Evolutionary conservation across 2,329 filamentous ascomycete genomes (phyloP), one percentile per base, ranked within the genome.

Genomic region (Neonectria coccinea): DNA sequence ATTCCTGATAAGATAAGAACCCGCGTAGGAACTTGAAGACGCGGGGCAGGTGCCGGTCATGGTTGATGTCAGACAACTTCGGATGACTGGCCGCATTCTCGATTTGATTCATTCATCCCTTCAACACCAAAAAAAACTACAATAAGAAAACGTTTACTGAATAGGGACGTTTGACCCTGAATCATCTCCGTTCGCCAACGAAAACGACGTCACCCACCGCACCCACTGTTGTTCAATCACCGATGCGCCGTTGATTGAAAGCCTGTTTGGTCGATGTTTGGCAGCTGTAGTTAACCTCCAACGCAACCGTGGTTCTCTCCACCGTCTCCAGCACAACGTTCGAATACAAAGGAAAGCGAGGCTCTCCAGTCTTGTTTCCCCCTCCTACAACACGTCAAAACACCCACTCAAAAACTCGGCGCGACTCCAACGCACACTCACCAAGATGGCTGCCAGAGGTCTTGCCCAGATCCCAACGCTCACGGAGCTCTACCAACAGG

Each of bases 401-500:
- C 27, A 50, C 27, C 33, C 7, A 5, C n/a, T 3, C 16, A 5
- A n/a, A 12, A 33, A 9, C 27, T 31, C 25, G 11, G 10, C 33
- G 25, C 16, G 79, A n/a, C 67, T 76, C 14, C 59, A 10, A 61
- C 39, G 10, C 53, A 63, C 65, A 8, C 8, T 10, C 39, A 18
- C 33, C 52, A 69, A 58, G 41, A 73, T 73, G 71, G 60, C 66
- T 29, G 55, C 48, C 25, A 64, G 62, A 70, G 65, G 81, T 6
- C 79, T 86, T 55, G 73, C 81, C 67, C 83, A 89, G 29, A 89
- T 93, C 54, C 89, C 88, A 5, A 88, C 86, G 36, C 80, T 93
- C 66, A 82, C 84, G 41, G 79, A 86, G 47, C 88, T 95, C 65
- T 96, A 95, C 82, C 25, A 56, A 8, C 55, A 68, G 9, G 31